phyloP scores from a whole-genome alignment of 345 rosid species.

The Eucalyptus cloeziana region DNA sequence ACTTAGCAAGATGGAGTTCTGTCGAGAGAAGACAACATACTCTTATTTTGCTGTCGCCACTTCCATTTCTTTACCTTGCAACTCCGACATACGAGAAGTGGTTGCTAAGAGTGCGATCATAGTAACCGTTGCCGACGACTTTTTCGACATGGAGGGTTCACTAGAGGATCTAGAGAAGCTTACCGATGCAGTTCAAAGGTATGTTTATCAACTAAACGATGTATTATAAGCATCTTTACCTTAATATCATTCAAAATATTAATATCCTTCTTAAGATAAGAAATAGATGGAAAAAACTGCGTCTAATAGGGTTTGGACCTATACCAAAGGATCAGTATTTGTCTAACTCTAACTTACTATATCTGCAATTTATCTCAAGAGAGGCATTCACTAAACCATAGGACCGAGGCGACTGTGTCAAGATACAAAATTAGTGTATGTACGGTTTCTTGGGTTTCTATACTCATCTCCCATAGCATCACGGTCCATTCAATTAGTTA shows the following conservation, averaged over 20 bases:
- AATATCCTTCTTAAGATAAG: neutral
- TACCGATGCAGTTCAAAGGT: constrained; percentile 42
- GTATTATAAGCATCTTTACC: neutral
- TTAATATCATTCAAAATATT: neutral
- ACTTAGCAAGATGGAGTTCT: constrained; percentile 45
- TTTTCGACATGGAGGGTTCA: constrained; percentile 44
- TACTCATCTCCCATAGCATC: neutral
- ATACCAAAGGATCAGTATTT: neutral
- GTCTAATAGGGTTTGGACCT: neutral
- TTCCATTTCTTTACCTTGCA: constrained; percentile 15
- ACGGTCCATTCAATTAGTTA: neutral
- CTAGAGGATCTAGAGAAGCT: constrained; percentile 29
- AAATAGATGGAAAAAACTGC: too few species aligned
- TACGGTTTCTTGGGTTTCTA: neutral
- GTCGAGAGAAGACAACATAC: constrained; percentile 49
- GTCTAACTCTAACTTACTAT: neutral
- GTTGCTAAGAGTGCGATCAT: constrained; percentile 30
- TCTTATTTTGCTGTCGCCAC: constrained; percentile 42
- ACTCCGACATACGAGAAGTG: constrained; percentile 14
- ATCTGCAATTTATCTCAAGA: neutral
- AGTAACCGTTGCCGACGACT: constrained; percentile 59
- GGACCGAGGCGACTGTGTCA: neutral
- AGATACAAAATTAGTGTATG: neutral
- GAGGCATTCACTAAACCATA: neutral
- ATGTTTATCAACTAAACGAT: neutral